Conservation (phyloP, 768 basidiomycete species). For the Leccinum obscurum region DNA sequence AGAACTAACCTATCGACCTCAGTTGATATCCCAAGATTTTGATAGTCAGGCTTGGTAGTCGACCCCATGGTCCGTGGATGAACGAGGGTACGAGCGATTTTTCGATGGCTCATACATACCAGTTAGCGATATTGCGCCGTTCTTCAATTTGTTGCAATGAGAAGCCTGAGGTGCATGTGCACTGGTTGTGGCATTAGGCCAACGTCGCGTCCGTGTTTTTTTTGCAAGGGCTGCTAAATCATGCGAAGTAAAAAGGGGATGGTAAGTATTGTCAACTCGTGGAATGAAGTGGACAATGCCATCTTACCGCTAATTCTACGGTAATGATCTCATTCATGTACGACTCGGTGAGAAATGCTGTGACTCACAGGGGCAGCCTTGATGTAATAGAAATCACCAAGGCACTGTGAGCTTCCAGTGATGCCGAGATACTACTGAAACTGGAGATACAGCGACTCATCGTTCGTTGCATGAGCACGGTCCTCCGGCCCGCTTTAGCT, state of each 20-base stretch:
- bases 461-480: no score
- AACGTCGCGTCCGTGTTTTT: conserved; percentile 41
- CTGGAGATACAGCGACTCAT: neutral
- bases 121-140: conserved; percentile 22
- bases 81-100: neutral
- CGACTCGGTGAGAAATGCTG: neutral
- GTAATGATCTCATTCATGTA: neutral
- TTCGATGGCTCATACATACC: neutral
- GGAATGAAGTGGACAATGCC: neutral
- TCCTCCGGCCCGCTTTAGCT: neutral
- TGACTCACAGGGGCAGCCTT: neutral
- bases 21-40: neutral
- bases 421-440: conserved; percentile 1
- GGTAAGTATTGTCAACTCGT: conserved; percentile 7
- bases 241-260: neutral
- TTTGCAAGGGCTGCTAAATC: conserved; percentile 45
- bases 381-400: conserved; percentile 2
- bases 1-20: neutral
- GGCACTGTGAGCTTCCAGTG: conserved; percentile 5
- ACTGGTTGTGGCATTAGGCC: neutral
- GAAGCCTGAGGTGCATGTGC: neutral
- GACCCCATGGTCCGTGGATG: neutral
- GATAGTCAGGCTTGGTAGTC: neutral
- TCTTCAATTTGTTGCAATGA: neutral
- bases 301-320: neutral